phyloP scores from a whole-genome alignment of 768 basidiomycete genomes.

The Trametes cubensis region DNA sequence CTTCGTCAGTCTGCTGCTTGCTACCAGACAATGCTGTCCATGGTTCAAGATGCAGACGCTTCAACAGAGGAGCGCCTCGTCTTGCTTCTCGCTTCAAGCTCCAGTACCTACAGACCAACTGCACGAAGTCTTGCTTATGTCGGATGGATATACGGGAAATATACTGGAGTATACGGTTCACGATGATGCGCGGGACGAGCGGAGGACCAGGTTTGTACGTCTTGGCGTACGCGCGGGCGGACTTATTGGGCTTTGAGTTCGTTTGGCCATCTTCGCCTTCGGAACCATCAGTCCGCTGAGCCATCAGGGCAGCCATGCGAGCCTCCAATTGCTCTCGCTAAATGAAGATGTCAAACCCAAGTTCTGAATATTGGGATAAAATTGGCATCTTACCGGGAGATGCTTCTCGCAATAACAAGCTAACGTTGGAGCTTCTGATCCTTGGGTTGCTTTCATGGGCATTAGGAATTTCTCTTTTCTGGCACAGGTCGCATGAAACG shows the following conservation, averaged over 20 bases:
- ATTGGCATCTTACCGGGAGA: slow-evolving; percentile 65
- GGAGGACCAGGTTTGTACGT: slow-evolving; percentile 92
- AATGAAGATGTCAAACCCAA: neutral
- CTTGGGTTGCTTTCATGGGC: slow-evolving; percentile 84
- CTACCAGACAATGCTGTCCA: slow-evolving; percentile 83
- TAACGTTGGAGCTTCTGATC: slow-evolving; percentile 70
- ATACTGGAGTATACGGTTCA: slow-evolving; percentile 78
- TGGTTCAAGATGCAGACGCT: slow-evolving; percentile 92
- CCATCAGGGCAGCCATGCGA: slow-evolving; percentile 56
- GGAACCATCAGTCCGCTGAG: slow-evolving; percentile 48
- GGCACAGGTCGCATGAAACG: slow-evolving; percentile 95
- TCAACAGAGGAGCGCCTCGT: slow-evolving; percentile 90
- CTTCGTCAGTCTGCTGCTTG: slow-evolving; percentile 75
- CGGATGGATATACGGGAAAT: slow-evolving; percentile 67
- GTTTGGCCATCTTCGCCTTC: slow-evolving; percentile 9
- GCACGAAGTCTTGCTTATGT: slow-evolving; percentile 78
- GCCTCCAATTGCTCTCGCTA: slow-evolving; percentile 73
- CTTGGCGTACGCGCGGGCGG: slow-evolving; percentile 89
- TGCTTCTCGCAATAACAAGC: slow-evolving; percentile 90
- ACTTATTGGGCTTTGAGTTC: slow-evolving; percentile 56
- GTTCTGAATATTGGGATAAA: neutral
- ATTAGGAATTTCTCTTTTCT: slow-evolving; percentile 81
- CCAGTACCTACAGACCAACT: slow-evolving; percentile 89
- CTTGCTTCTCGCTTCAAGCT: slow-evolving; percentile 94
- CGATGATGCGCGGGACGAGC: slow-evolving; percentile 82